Evolutionary conservation across 2,329 filamentous ascomycete species (phyloP).

Genomic region (Calonectria honghensis): DNA sequence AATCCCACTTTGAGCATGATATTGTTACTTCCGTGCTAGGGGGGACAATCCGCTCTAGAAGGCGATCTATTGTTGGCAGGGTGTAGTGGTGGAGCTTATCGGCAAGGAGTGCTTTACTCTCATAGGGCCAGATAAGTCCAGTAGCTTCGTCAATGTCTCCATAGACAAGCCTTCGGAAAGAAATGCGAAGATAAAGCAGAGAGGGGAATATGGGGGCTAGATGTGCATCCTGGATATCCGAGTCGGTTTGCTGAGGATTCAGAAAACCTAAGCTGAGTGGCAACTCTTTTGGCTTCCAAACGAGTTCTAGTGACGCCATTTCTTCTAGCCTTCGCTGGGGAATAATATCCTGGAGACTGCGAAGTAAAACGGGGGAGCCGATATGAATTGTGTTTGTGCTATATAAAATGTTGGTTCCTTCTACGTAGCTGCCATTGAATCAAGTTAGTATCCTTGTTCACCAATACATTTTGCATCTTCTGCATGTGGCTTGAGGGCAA

Average conservation of each 20-base stretch:
- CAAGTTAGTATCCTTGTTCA: background rate
- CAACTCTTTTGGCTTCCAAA: constrained; percentile 41
- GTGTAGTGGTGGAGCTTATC: constrained; percentile 36
- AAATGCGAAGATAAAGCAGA: constrained; percentile 42
- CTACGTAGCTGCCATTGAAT: constrained; percentile 47
- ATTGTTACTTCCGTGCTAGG: constrained; percentile 41
- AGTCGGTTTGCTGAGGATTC: background rate
- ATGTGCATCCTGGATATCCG: background rate
- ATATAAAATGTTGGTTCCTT: constrained; percentile 55
- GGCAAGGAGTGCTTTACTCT: constrained; percentile 34
- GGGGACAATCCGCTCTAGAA: constrained; percentile 41
- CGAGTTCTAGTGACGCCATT: constrained; percentile 45
- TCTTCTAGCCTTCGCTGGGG: constrained; percentile 38
- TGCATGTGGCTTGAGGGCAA: background rate
- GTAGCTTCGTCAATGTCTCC: constrained; percentile 40
- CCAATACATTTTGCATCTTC: background rate
- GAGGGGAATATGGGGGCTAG: constrained; percentile 36
- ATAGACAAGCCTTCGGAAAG: constrained; percentile 36
- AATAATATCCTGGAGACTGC: constrained; percentile 43
- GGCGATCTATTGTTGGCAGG: constrained; percentile 40
- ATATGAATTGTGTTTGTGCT: constrained; percentile 55
- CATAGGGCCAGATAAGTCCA: constrained; percentile 42
- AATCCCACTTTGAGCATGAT: constrained; percentile 46
- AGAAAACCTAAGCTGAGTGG: constrained; percentile 37
- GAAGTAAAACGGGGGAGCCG: constrained; percentile 40